Evolutionary conservation across 257 asterid genomes (phyloP), one percentile per base, ranked within the genome.

Genomic region (Rubia yunnanensis): DNA sequence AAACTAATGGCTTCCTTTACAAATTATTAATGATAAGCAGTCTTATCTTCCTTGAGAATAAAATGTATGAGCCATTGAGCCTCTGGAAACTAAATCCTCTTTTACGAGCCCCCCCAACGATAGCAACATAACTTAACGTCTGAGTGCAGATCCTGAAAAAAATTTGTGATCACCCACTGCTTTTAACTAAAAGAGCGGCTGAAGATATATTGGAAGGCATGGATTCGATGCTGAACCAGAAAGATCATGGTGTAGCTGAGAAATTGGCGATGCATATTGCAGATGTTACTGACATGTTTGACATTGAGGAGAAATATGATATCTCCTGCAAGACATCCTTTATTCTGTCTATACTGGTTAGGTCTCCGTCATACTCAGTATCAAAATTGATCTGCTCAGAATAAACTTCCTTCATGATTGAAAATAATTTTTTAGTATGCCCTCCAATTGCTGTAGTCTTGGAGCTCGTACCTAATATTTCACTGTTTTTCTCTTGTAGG

Each of bases 181-280:
- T 92, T 49, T 76, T 92, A 76, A 92, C 98, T 35, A 92, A 92
- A 84, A 80, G 96, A 83, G 98, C 98, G 66, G 98, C 97, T 56
- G 96, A 85, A 80, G 98, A 89, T 76, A 91, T 92, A 65, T 76
- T 92, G n/a, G 98, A 92, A 80, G 96, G 95, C 74, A 85, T 92
- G 96, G 96, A 92, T 72, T 75, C 95, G 32, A 70, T 73, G 36
- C 82, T 71, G 46, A 69, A 73, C 76, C 86, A 79, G 59, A 95
- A 87, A 66, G 96, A 92, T 76, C 89, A 69, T 36, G 78, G 74
- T 67, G 86, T 87, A 32, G 98, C 97, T 67, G 97, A 85, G 82
- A 85, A 79, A 66, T 77, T 92, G 84, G 98, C 92, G 57, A 87
- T 80, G 96, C 95, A 89, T 73, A 76, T 92, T 60, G 96, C 97